Conservation (phyloP, 805 yeast genomes). For the Saturnispora quitensis region DNA sequence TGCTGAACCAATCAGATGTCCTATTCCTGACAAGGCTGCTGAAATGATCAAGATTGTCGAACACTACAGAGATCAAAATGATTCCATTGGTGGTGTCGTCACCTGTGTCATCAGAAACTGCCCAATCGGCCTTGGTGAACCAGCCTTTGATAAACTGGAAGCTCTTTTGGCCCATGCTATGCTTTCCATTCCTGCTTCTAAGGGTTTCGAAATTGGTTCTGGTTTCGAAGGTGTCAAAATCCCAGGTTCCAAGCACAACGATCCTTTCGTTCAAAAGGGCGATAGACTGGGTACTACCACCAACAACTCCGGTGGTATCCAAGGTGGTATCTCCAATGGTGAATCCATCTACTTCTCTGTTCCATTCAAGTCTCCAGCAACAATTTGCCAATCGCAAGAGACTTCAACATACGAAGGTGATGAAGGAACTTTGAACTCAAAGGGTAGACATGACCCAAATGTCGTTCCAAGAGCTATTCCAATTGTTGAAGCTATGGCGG, state of each 20-base stretch:
- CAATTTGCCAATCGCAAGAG: constrained; percentile 85
- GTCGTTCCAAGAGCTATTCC: constrained; percentile 99
- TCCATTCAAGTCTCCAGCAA: constrained; percentile 97
- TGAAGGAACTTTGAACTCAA: constrained; percentile 82
- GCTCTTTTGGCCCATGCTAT: constrained; percentile 95
- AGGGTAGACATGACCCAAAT: constrained; percentile 98
- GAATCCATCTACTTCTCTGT: constrained; percentile 90
- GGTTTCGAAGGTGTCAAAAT: constrained; percentile 86
- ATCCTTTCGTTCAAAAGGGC: constrained; percentile 58
- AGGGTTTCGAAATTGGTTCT: constrained; percentile 96
- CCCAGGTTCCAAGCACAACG: constrained; percentile 93
- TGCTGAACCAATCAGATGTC: constrained; percentile 89
- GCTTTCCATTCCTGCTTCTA: constrained; percentile 96
- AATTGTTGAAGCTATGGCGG: constrained; percentile 96
- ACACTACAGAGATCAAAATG: constrained; percentile 73
- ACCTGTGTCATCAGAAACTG: constrained; percentile 93
- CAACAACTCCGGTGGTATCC: constrained; percentile 93
- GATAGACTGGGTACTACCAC: constrained; percentile 75
- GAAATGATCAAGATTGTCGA: constrained; percentile 84
- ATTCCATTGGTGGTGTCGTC: constrained; percentile 96
- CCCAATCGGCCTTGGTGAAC: constrained; percentile 97
- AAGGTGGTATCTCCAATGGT: constrained; percentile 97
- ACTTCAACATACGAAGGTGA: constrained; percentile 87
- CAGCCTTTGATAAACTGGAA: constrained; percentile 93
- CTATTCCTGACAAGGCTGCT: constrained; percentile 61